Evolutionary conservation across 148 eudicot species (phyloP), one percentile per base, ranked within the genome.

Genomic region (Rhododendron williamsianum): DNA sequence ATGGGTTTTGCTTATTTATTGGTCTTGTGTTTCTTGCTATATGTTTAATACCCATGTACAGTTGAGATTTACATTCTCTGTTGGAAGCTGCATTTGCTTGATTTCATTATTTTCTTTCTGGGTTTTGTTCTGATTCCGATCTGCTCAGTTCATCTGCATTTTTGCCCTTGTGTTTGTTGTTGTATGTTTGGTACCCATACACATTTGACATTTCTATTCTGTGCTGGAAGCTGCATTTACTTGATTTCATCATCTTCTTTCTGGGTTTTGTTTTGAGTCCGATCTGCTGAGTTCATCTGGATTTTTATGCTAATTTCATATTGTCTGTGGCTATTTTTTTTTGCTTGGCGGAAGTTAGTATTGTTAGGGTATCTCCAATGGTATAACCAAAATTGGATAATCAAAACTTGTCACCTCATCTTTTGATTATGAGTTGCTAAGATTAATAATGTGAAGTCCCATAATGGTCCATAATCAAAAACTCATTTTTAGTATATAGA

Each of bases 71-170:
- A 4, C 1, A 25, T 12, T 16, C 36, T 48, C 35, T 80, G 36
- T 10, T 81, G 25, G 56, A 2, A 52, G 46, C 83, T 33, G 46
- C 69, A 45, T 49, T 73, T 36, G 3, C 54, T 33, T 72, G 58
- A 81, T 81, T 33, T 41, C 69, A 36, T 54, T 81, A 51, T 79
- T 43, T 82, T 25, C 74, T 65, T 43, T n/a, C 52, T 63, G 76
- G 76, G 84, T 63, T 82, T 45, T 67, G 38, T 43, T 27, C 23
- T 49, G 65, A 83, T 48, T 48, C 85, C 23, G 79, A 83, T 48
- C 72, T 83, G 78, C 45, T 46, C 33, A 36, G 45, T 33, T 73
- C 78, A 30, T 35, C n/a, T 76, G 23, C 25, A 38, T 18, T 71
- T 33, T 19, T 54, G 43, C 51, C 8, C 25, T 30, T 35, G 11